Conservation (phyloP, 768 basidiomycete genomes). For the Suillus weaverae region DNA sequence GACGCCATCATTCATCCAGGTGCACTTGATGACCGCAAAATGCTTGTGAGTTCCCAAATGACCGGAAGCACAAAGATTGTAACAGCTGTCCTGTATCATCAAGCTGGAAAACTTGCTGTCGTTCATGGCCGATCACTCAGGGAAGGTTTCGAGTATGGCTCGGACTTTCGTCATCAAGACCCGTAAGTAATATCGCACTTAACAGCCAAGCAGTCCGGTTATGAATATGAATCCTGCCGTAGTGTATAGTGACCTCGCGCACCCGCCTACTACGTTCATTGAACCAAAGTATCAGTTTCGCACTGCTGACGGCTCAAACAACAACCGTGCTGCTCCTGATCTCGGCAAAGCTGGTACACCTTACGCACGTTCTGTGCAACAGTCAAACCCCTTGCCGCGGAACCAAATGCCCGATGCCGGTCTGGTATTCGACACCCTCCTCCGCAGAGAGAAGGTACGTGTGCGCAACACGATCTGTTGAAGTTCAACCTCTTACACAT, state of each 20-base stretch:
- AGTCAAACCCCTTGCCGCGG: slow-evolving; percentile 58
- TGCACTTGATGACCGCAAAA: slow-evolving; percentile 74
- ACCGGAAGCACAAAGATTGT: background rate
- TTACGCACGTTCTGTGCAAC: slow-evolving; percentile 83
- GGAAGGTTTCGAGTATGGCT: slow-evolving; percentile 40
- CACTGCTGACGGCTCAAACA: slow-evolving; percentile 71
- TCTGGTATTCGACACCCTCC: slow-evolving; percentile 75
- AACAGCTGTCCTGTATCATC: background rate
- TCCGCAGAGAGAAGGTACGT: slow-evolving; percentile 65
- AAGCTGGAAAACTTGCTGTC: slow-evolving; percentile 73
- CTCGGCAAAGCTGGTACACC: slow-evolving; percentile 78
- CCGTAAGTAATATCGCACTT: slow-evolving; percentile 41
- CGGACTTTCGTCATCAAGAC: slow-evolving; percentile 45
- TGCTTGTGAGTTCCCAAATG: slow-evolving; percentile 53
- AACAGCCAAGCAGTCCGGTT: background rate
- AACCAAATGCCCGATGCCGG: slow-evolving; percentile 78
- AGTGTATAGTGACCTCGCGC: slow-evolving; percentile 86
- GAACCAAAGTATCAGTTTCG: slow-evolving; percentile 68
- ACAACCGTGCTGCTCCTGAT: slow-evolving; percentile 68
- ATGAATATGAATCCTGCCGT: slow-evolving; percentile 8
- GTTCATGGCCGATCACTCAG: slow-evolving; percentile 58
- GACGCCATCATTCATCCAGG: slow-evolving; percentile 61
- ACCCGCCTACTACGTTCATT: slow-evolving; percentile 71
- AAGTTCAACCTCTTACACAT: slow-evolving; percentile 5
- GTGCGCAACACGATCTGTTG: background rate